Conservation (phyloP, 495 filamentous ascomycete genomes). For the Chaetomium fimeti region DNA sequence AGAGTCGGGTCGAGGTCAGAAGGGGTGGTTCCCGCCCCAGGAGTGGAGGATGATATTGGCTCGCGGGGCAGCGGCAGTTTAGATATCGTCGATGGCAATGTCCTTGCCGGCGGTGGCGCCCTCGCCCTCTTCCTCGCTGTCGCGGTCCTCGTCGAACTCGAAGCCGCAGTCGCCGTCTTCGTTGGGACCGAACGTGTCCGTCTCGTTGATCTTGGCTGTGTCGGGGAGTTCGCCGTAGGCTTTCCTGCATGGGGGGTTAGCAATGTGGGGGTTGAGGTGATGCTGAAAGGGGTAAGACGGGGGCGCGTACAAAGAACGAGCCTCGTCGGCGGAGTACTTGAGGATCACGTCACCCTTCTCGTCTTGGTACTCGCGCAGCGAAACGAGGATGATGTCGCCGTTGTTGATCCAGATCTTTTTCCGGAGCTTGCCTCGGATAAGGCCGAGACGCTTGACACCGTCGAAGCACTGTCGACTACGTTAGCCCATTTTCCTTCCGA, state of each 20-base stretch:
- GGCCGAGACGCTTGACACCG: slow-evolving; percentile 78
- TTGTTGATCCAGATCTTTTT: slow-evolving; percentile 99
- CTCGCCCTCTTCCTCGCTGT: slow-evolving; percentile 62
- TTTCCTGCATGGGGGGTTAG: slow-evolving; percentile 51
- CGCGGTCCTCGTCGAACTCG: slow-evolving; percentile 88
- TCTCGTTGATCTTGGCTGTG: slow-evolving; percentile 78
- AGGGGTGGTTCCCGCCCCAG: slow-evolving; percentile 24
- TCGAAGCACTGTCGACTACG: slow-evolving; percentile 74
- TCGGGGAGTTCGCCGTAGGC: slow-evolving; percentile 96
- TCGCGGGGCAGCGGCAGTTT: slow-evolving; percentile 16
- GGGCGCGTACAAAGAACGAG: slow-evolving; percentile 63
- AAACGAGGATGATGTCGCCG: slow-evolving; percentile 96
- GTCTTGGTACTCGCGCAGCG: slow-evolving; percentile 96
- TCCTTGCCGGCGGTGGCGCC: slow-evolving; percentile 61
- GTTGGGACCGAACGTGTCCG: slow-evolving; percentile 34
- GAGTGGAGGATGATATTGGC: background rate
- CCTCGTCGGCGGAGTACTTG: slow-evolving; percentile 98
- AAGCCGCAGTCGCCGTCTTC: slow-evolving; percentile 75
- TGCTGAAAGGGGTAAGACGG: background rate
- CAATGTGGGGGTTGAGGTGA: background rate
- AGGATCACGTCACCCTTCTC: slow-evolving; percentile 99
- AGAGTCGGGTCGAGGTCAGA: slow-evolving; percentile 1
- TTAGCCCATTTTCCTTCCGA: slow-evolving; percentile 3
- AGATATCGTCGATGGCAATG: slow-evolving; percentile 76
- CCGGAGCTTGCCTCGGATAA: slow-evolving; percentile 91